Evolutionary conservation across 768 basidiomycete genomes (phyloP), one percentile per base, ranked within the genome.

Genomic region (Mycena venus): DNA sequence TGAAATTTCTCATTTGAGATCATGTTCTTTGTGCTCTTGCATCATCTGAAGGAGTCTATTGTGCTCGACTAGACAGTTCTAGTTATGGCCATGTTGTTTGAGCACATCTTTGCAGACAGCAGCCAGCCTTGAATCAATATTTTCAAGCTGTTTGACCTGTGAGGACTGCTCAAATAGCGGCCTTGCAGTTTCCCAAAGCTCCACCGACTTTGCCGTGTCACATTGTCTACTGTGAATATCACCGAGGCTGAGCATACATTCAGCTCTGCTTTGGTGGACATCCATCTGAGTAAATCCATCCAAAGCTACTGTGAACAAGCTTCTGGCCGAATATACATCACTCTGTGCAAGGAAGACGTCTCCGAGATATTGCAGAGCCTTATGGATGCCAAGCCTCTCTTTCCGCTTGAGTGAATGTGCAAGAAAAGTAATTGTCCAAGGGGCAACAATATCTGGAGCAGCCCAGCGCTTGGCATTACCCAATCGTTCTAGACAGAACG

Each of bases 231-330:
- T 23, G 7, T 3, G n/a, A 12, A 38, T 27, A 17, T 67, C 25
- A 8, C 34, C 65, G 9, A 67, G 49, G 1, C n/a, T 25, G 9
- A 27, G 34, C 51, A 55, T 67, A 12, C 51, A 38, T 15, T 67
- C 63, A 11, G 12, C 65, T 40, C 27, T 38, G 19, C 65, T 55
- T 5, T 15, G 51, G 29, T 67, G 65, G 19, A 67, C 51, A 67
- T 67, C 65, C 65, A 67, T 55, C 7, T 23, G 4, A 2, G 65
- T 67, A 25, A 67, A 67, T 40, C 51, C 65, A 4, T 53, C 51
- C 1, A 67, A 21, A 10, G 65, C 65, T 21, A 34, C 21, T 17
- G 21, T 34, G n/a, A 64, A 47, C 23, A 64, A 23, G n/a, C 27
- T 64, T 3, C 27, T n/a, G 7, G 55, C 67, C 6, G 55, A 58